phyloP scores from a whole-genome alignment of 2,329 filamentous ascomycete genomes.

The Escovopsis sp. region DNA sequence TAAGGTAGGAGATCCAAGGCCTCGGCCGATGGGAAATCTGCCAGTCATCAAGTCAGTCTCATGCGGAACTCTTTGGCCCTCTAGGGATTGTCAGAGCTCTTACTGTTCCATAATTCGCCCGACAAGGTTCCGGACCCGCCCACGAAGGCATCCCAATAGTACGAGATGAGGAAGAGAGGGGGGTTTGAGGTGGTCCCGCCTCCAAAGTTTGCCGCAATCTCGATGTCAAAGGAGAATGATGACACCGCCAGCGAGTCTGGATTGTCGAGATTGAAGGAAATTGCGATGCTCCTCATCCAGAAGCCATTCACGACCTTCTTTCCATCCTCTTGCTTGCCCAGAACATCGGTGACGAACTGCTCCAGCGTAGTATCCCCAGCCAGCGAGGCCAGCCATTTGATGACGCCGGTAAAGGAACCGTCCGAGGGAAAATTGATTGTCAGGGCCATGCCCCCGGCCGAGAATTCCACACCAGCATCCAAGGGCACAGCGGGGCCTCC shows the following conservation, averaged over 20 bases:
- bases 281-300: not conserved
- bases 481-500: not conserved
- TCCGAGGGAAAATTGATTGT: not conserved
- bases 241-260: not conserved
- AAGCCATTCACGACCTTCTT: not conserved
- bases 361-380: not conserved
- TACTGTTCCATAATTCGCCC: slow-evolving; percentile 3
- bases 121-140: slow-evolving; percentile 1
- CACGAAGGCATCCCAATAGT: slow-evolving; percentile 1
- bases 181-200: not conserved
- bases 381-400: slow-evolving; percentile 3
- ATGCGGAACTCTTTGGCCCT: not conserved
- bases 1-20: slow-evolving; percentile 1
- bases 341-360: not conserved
- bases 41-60: not conserved
- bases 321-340: slow-evolving; percentile 2
- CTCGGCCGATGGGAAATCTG: not conserved
- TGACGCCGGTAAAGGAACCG: not conserved
- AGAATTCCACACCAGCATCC: slow-evolving; percentile 2
- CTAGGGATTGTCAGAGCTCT: not conserved
- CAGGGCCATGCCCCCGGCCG: not conserved
- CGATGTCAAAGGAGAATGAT: slow-evolving; percentile 1
- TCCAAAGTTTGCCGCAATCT: slow-evolving; percentile 3
- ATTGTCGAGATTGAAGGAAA: not conserved
- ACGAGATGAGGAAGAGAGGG: slow-evolving; percentile 3